phyloP scores from a whole-genome alignment of 768 basidiomycete species.

The Phlegmacium glaucopus region DNA sequence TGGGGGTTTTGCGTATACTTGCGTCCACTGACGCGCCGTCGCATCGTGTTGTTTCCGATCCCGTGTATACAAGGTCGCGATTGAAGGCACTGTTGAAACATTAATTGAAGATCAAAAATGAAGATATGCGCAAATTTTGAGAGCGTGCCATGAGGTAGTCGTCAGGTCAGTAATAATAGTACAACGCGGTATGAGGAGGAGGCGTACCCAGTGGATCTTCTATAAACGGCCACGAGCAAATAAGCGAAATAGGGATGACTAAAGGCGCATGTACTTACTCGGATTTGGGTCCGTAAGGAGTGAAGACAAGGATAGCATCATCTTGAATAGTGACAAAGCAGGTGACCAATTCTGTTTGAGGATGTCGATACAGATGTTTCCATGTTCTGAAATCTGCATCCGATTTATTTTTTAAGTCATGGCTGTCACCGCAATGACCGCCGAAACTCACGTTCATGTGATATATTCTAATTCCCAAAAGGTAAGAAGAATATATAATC shows the following conservation, averaged over 20 bases:
- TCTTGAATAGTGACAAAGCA: constrained; percentile 90
- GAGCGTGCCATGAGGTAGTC: no score
- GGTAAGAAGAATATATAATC: not conserved
- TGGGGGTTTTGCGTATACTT: constrained; percentile 58
- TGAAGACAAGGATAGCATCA: constrained; percentile 89
- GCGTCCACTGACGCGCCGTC: constrained; percentile 78
- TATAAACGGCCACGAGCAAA: constrained; percentile 22
- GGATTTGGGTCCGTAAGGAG: constrained; percentile 95
- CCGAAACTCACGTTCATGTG: constrained; percentile 68
- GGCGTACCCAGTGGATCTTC: constrained; percentile 70
- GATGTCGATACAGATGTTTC: constrained; percentile 84
- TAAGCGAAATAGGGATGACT: not conserved
- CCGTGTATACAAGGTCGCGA: constrained; percentile 65
- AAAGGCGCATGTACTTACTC: constrained; percentile 43
- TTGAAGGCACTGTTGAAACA: constrained; percentile 53
- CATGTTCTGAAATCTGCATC: constrained; percentile 63
- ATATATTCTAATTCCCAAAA: constrained; percentile 57
- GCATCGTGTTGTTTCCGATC: constrained; percentile 70
- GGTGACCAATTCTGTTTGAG: constrained; percentile 95
- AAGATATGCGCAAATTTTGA: not conserved
- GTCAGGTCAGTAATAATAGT: not conserved
- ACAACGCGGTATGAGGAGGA: not conserved
- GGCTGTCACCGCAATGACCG: not conserved
- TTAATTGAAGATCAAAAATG: no score
- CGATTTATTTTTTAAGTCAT: not conserved